phyloP scores from a whole-genome alignment of 225 moss, liverwort and hornwort species.

The Bryum argenteum region DNA sequence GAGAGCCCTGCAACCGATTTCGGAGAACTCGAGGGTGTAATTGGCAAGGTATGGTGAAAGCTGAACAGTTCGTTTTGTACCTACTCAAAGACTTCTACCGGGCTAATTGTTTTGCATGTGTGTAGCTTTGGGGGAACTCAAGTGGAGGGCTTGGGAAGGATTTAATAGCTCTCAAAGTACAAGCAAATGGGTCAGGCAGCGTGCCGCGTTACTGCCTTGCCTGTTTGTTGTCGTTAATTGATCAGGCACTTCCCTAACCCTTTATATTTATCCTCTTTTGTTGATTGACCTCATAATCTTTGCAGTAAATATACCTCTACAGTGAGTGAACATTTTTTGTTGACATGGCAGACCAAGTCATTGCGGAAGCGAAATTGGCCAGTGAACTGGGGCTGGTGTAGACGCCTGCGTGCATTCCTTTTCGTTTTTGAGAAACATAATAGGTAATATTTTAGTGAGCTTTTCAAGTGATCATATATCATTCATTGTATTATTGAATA shows the following conservation, averaged over 20 bases:
- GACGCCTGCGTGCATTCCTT: slow-evolving; percentile 58
- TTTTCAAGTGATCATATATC: not conserved
- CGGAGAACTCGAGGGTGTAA: slow-evolving; percentile 56
- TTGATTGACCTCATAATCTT: not conserved
- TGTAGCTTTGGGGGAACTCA: slow-evolving; percentile 54
- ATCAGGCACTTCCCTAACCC: slow-evolving; percentile 50
- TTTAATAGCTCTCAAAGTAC: slow-evolving; percentile 48
- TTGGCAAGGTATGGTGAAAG: slow-evolving; percentile 54
- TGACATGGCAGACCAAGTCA: slow-evolving; percentile 49
- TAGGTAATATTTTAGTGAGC: slow-evolving; percentile 41
- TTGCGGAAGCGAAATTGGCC: slow-evolving; percentile 65
- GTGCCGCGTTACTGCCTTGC: slow-evolving; percentile 64
- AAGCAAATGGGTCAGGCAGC: slow-evolving; percentile 42
- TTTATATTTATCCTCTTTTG: not conserved
- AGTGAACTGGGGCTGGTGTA: slow-evolving; percentile 75
- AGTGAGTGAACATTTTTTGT: slow-evolving; percentile 5
- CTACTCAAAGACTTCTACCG: slow-evolving; percentile 14
- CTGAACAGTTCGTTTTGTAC: slow-evolving; percentile 15
- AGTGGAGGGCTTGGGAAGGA: slow-evolving; percentile 54
- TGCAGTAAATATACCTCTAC: slow-evolving; percentile 1
- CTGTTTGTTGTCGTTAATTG: slow-evolving; percentile 65
- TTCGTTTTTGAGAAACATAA: slow-evolving; percentile 72
- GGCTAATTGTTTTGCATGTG: slow-evolving; percentile 19
- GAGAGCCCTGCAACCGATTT: slow-evolving; percentile 41
- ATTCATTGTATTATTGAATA: not conserved